A percentile compares a stretch with the other conserved stretches of the same genome.
Conservation (phyloP, 2,329 filamentous ascomycete species). For the Epichloe baconii region DNA sequence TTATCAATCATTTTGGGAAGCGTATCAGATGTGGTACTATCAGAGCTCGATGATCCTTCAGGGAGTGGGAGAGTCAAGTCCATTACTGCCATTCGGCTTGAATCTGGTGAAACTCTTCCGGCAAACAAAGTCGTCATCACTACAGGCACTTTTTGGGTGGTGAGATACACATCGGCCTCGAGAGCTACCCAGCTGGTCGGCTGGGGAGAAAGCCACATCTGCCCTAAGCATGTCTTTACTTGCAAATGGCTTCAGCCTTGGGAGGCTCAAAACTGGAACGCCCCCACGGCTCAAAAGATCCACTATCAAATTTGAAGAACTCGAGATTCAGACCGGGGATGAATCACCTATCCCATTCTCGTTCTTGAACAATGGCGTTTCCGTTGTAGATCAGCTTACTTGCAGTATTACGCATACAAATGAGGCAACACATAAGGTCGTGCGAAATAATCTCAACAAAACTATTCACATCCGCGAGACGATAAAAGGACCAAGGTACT, state of each 20-base stretch:
- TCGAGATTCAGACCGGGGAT: slow-evolving; percentile 70
- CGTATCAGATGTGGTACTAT: slow-evolving; percentile 75
- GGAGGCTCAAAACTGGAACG: slow-evolving; percentile 88
- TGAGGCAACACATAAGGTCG: slow-evolving; percentile 64
- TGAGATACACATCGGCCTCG: slow-evolving; percentile 89
- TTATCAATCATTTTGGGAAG: slow-evolving; percentile 72
- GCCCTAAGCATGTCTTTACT: slow-evolving; percentile 82
- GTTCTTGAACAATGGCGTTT: slow-evolving; percentile 68
- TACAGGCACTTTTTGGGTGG: slow-evolving; percentile 85
- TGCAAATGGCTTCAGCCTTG: slow-evolving; percentile 79
- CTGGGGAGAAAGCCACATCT: slow-evolving; percentile 87
- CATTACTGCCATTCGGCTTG: slow-evolving; percentile 75
- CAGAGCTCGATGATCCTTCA: slow-evolving; percentile 31
- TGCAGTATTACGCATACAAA: slow-evolving; percentile 88
- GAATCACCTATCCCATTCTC: slow-evolving; percentile 82
- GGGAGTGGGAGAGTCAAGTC: slow-evolving; percentile 42
- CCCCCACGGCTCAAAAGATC: slow-evolving; percentile 79
- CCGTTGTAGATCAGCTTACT: slow-evolving; percentile 69
- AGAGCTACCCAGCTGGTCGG: slow-evolving; percentile 73
- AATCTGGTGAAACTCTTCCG: slow-evolving; percentile 72
- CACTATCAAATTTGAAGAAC: slow-evolving; percentile 63
- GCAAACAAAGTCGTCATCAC: slow-evolving; percentile 83
- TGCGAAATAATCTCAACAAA: slow-evolving; percentile 83
- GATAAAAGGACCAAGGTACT: slow-evolving; percentile 88
- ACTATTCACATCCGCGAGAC: slow-evolving; percentile 94